phyloP scores from a whole-genome alignment of 1,284 basidiomycete species.

The Leucoagaricus sp. region DNA sequence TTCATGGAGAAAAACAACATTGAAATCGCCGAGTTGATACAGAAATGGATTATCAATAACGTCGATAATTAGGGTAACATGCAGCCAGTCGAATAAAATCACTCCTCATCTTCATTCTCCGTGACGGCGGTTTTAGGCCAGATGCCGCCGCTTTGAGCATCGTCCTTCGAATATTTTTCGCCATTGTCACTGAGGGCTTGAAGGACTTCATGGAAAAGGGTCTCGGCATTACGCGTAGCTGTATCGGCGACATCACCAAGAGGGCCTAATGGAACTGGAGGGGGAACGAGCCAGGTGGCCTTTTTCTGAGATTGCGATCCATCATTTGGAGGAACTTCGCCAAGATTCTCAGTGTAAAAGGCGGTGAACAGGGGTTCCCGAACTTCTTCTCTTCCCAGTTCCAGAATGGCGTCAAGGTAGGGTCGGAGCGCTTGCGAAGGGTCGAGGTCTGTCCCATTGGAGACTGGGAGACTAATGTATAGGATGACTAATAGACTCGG shows the following conservation, averaged over 20 bases:
- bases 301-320: conserved; percentile 3
- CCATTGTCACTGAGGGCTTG: conserved; percentile 24
- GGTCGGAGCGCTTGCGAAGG: conserved; percentile 57
- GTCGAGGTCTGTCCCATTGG: conserved; percentile 19
- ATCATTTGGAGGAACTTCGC: neutral
- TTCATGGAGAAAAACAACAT: conserved; percentile 52
- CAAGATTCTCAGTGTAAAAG: conserved; percentile 52
- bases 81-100: neutral
- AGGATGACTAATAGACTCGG: conserved; percentile 49
- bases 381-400: conserved; percentile 27
- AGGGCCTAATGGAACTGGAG: conserved; percentile 40
- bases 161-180: conserved; percentile 3
- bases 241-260: conserved; percentile 60
- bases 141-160: conserved; percentile 1
- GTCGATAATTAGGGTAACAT: neutral
- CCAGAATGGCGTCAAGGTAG: conserved; percentile 56
- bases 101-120: conserved; percentile 9
- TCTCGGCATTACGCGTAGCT: conserved; percentile 59
- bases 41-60: conserved; percentile 8
- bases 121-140: conserved; percentile 1
- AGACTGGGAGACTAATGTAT: conserved; percentile 58
- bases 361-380: conserved; percentile 50
- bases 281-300: conserved; percentile 35
- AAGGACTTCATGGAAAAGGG: conserved; percentile 58
- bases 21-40: conserved; percentile 39